phyloP scores from a whole-genome alignment of 352 stramenopile genomes.

The Phytophthora uliginosa region DNA sequence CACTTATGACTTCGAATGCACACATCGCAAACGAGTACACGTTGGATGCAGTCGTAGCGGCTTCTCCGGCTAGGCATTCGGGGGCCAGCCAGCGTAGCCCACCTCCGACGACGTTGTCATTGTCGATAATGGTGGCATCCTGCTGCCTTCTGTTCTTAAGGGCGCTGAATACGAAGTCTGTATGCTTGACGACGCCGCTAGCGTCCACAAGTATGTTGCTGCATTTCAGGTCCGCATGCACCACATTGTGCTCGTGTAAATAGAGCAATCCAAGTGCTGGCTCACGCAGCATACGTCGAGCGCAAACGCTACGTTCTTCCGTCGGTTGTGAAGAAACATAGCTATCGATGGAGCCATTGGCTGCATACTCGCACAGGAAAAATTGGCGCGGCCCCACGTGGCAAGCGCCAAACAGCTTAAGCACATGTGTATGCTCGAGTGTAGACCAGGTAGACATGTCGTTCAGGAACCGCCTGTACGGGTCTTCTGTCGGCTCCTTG shows the following conservation, averaged over 20 bases:
- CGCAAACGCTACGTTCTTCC: constrained; percentile 17
- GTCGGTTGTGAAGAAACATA: constrained; percentile 19
- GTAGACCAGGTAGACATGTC: constrained; percentile 37
- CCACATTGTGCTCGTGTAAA: constrained; percentile 37
- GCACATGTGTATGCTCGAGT: constrained; percentile 40
- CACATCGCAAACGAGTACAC: constrained; percentile 54
- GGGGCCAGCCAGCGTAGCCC: constrained; percentile 35
- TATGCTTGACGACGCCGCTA: constrained; percentile 29
- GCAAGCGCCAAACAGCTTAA: constrained; percentile 40
- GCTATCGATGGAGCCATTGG: constrained; percentile 31
- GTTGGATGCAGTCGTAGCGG: constrained; percentile 39
- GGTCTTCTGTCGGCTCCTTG: constrained; percentile 9
- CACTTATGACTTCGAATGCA: constrained; percentile 42
- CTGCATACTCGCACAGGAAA: constrained; percentile 31
- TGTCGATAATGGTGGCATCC: background rate
- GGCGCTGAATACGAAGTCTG: constrained; percentile 40
- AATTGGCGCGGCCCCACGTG: constrained; percentile 33
- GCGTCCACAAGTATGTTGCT: constrained; percentile 42
- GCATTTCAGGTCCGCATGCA: constrained; percentile 38
- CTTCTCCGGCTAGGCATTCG: constrained; percentile 34
- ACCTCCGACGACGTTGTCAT: background rate
- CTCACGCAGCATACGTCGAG: constrained; percentile 27
- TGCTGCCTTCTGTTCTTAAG: constrained; percentile 7
- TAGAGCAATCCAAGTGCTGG: constrained; percentile 41
- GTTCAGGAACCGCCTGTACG: constrained; percentile 21